These are phyloP conservation scores for Fraxinus albicans DNA, from an alignment of 305 asterid genomes.

Conservation along the genomic window DNA sequence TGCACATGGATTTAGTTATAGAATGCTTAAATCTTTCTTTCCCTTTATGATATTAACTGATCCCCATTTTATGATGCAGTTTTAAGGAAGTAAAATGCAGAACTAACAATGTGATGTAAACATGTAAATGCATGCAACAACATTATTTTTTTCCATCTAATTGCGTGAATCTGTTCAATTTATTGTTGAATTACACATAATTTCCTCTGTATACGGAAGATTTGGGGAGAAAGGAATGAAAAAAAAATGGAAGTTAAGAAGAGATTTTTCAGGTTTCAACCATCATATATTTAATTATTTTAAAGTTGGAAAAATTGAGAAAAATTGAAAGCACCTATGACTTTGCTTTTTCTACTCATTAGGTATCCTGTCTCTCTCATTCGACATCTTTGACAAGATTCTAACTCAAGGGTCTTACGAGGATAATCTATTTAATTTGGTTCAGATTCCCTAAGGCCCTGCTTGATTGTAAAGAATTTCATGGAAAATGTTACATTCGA, in stretches of 20 bases:
- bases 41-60: not conserved
- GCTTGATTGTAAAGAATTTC: no score
- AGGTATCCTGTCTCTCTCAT: not conserved
- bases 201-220: not conserved
- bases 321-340: not conserved
- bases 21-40: no score
- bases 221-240: not conserved
- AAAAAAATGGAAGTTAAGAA: not conserved
- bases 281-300: not conserved
- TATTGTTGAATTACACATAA: not conserved
- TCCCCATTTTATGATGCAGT: conserved; percentile 11
- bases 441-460: no score
- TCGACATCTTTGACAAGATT: not conserved
- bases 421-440: no score
- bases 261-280: not conserved
- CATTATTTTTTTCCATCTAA: not conserved
- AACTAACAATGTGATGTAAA: not conserved
- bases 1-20: not conserved
- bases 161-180: not conserved
- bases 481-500: no score
- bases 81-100: not conserved
- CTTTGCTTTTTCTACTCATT: not conserved
- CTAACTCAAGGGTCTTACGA: not conserved
- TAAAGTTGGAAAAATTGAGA: not conserved
- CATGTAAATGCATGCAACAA: not conserved